phyloP scores from a whole-genome alignment of 345 rosid species.

The Brassica cretica region DNA sequence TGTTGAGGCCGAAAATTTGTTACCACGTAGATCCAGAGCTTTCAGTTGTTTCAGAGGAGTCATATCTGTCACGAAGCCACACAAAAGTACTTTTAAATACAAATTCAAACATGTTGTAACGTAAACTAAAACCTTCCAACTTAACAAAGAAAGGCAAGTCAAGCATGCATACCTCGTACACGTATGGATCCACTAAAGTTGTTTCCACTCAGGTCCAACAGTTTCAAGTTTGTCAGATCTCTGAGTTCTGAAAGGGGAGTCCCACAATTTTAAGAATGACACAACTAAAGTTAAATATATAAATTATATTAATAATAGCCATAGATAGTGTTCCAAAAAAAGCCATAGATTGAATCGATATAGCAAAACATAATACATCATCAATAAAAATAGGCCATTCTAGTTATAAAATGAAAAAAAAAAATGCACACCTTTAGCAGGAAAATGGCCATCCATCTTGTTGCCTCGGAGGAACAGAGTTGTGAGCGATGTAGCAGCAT shows the following conservation, averaged over 20 bases:
- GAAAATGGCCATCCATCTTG: not conserved
- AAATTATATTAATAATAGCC: too few relatives aligned
- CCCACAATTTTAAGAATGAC: not conserved
- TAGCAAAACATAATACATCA: too few relatives aligned
- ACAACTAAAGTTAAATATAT: too few relatives aligned
- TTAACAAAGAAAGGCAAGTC: too few relatives aligned
- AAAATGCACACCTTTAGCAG: not conserved
- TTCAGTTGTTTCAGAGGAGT: not conserved
- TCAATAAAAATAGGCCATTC: too few relatives aligned
- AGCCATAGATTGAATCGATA: not conserved
- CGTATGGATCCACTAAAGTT: not conserved
- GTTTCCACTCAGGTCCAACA: not conserved
- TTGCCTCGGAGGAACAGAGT: not conserved
- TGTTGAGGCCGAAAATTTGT: not conserved
- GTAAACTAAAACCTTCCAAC: too few relatives aligned
- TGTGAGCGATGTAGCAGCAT: slow-evolving; percentile 17
- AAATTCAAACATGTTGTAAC: too few relatives aligned
- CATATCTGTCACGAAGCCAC: not conserved
- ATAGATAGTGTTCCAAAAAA: not conserved
- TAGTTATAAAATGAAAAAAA: not conserved
- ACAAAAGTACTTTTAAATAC: too few relatives aligned
- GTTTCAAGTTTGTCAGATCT: slow-evolving; percentile 16
- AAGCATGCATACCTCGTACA: not conserved
- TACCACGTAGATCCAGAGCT: not conserved
- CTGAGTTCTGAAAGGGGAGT: not conserved